A percentile compares a stretch with the other conserved stretches of the same genome.
phyloP scores from a whole-genome alignment of 768 basidiomycete genomes.

The Neoboletus subvelutipes region DNA sequence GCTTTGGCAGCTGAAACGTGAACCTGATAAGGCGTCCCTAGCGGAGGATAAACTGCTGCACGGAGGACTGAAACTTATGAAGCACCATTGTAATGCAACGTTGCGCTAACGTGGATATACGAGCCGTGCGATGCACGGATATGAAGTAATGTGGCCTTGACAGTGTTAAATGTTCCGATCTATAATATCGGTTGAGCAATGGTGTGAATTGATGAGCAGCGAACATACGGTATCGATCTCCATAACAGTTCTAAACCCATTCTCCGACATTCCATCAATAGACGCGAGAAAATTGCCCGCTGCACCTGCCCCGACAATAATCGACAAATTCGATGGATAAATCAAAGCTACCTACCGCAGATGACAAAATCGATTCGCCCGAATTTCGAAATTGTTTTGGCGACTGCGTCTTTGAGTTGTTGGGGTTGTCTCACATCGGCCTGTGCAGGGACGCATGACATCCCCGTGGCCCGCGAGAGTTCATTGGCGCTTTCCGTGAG shows the following conservation, averaged over 20 bases:
- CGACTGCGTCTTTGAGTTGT: conserved; percentile 71
- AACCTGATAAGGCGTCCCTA: conserved; percentile 81
- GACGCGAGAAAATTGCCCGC: conserved; percentile 96
- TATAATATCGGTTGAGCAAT: conserved; percentile 26
- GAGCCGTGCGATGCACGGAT: conserved; percentile 71
- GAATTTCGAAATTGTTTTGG: conserved; percentile 69
- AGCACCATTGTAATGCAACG: conserved; percentile 78
- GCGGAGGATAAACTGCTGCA: neutral
- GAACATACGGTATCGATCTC: conserved; percentile 84
- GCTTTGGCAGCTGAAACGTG: conserved; percentile 97
- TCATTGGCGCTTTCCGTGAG: conserved; percentile 67
- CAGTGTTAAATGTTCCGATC: conserved; percentile 92
- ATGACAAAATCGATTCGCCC: conserved; percentile 94
- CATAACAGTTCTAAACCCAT: conserved; percentile 89
- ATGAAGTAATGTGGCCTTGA: conserved; percentile 85
- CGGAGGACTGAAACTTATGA: neutral
- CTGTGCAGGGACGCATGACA: conserved; percentile 65
- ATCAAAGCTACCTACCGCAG: conserved; percentile 57
- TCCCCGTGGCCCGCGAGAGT: conserved; percentile 68
- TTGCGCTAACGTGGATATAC: conserved; percentile 89
- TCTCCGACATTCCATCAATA: conserved; percentile 79
- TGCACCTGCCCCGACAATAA: conserved; percentile 55
- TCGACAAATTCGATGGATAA: neutral
- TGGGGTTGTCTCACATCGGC: conserved; percentile 84
- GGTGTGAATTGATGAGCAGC: neutral